Base-by-base conservation (phyloP, 148 eudicot genomes). In the Rhododendron henanense region DNA sequence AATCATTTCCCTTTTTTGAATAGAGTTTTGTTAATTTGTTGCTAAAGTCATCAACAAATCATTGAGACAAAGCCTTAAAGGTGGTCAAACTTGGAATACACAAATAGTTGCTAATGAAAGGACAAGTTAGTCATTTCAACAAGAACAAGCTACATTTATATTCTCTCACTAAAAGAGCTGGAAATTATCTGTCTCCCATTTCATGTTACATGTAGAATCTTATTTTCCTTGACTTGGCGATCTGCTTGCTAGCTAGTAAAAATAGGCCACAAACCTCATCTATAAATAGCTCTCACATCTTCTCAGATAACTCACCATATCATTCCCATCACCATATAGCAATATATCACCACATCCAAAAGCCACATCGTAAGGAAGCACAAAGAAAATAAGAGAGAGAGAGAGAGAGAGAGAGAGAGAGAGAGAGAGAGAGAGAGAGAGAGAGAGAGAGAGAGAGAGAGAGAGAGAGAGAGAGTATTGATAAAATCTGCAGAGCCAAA, bases 201-300 rank as follows among this genome's bases (percentile, higher is more conserved):
- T 65, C 73, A 21, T 65, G 73, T 65, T 21, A n/a, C 33, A 2
- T 35, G 71, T 65, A 65, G 28, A 65, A 65, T 25, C 73, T 65
- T 65, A 7, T 65, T 8, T 1, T 84, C 82, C 79, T 81, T 85
- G 79, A 86, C 90, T 21, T 71, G 31, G 45, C 55, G 74, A 37
- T 67, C 83, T 55, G 55, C 85, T 47, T 77, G 19, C 51, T 53
- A 41, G 39, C 73, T 23, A 53, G 25, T 23, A 79, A 79, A 53
- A 33, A 14, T 55, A 55, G 15, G 21, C 6, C 78, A 16, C 71
- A 59, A 16, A 14, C 44, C 73, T 55, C 61, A 73, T 45, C 88
- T 67, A 86, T 86, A 86, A 51, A 86, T 86, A 86, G 16, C 71
- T 41, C 45, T 39, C n/a, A 53, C 10, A 50, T 31, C 16, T 37